phyloP scores from a whole-genome alignment of 805 yeast genomes.

The Metschnikowia cerradonensis region DNA sequence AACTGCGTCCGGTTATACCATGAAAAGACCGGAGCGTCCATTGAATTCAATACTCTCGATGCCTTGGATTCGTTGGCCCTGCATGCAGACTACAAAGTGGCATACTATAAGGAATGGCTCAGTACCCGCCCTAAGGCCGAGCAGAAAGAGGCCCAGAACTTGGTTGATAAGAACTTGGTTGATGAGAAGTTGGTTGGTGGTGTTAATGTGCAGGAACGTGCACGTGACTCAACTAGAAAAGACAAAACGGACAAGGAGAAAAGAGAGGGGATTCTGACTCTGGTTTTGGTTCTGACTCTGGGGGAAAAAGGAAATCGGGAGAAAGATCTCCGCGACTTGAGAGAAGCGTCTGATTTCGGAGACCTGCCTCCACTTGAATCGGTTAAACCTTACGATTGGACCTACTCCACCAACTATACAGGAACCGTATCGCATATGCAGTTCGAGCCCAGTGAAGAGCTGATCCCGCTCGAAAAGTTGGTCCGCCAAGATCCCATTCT shows the following conservation, averaged over 20 bases:
- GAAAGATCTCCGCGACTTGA: background rate
- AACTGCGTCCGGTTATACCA: conserved; percentile 55
- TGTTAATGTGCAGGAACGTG: too few relatives aligned
- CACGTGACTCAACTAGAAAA: too few relatives aligned
- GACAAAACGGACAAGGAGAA: too few relatives aligned
- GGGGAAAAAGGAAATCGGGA: background rate
- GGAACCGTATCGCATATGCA: conserved; percentile 46
- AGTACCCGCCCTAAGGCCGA: conserved; percentile 27
- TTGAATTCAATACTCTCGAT: conserved; percentile 72
- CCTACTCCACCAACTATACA: conserved; percentile 75
- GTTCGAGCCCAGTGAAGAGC: conserved; percentile 20
- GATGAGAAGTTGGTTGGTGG: too few relatives aligned
- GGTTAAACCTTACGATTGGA: conserved; percentile 92
- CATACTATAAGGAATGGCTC: conserved; percentile 84
- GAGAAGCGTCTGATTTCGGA: background rate
- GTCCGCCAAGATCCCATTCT: conserved; percentile 77
- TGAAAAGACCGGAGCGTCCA: conserved; percentile 36
- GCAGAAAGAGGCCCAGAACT: background rate
- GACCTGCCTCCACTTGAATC: conserved; percentile 43
- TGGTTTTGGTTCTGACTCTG: too few relatives aligned
- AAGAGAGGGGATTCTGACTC: too few relatives aligned
- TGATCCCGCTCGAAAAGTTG: conserved; percentile 69
- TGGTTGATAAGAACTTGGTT: too few relatives aligned
- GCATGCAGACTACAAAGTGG: conserved; percentile 49
- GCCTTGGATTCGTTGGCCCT: conserved; percentile 48